Percentiles rank a stretch among this genome's conserved stretches.
phyloP scores from a whole-genome alignment of 805 yeast genomes.

The Wickerhamomyces xylosicus region DNA sequence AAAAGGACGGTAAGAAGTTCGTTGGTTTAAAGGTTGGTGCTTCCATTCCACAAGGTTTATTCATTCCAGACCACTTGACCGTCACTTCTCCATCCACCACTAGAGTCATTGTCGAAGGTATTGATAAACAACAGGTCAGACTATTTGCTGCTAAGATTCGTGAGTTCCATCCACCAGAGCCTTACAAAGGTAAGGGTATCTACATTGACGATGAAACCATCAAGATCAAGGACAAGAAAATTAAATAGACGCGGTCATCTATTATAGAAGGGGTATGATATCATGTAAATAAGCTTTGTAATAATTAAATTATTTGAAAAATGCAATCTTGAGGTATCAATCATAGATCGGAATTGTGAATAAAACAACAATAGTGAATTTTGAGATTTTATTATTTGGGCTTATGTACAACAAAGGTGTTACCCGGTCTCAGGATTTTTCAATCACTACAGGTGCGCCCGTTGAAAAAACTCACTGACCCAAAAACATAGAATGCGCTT shows the following conservation, averaged over 20 bases:
- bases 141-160: slow-evolving; percentile 84
- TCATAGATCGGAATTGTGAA: too few species aligned
- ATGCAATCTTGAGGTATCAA: too few species aligned
- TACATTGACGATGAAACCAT: slow-evolving; percentile 88
- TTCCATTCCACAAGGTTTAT: slow-evolving; percentile 67
- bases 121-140: slow-evolving; percentile 78
- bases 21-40: slow-evolving; percentile 82
- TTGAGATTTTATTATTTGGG: too few species aligned
- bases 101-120: slow-evolving; percentile 75
- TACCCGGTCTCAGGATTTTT: background rate
- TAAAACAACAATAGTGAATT: too few species aligned
- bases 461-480: background rate
- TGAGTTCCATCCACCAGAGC: slow-evolving; percentile 90
- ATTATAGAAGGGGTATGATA: background rate
- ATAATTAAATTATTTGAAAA: too few species aligned
- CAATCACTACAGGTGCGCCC: too few species aligned
- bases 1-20: slow-evolving; percentile 33
- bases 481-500: too few species aligned
- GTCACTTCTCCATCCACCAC: slow-evolving; percentile 81
- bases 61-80: slow-evolving; percentile 66
- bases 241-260: slow-evolving; percentile 43
- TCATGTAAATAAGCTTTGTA: background rate
- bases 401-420: too few species aligned
- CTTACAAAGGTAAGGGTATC: slow-evolving; percentile 96
- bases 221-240: slow-evolving; percentile 83